These are phyloP conservation scores for Annona squamosa DNA, from an alignment of 164 flowering plant species.

Conservation along the genomic window DNA sequence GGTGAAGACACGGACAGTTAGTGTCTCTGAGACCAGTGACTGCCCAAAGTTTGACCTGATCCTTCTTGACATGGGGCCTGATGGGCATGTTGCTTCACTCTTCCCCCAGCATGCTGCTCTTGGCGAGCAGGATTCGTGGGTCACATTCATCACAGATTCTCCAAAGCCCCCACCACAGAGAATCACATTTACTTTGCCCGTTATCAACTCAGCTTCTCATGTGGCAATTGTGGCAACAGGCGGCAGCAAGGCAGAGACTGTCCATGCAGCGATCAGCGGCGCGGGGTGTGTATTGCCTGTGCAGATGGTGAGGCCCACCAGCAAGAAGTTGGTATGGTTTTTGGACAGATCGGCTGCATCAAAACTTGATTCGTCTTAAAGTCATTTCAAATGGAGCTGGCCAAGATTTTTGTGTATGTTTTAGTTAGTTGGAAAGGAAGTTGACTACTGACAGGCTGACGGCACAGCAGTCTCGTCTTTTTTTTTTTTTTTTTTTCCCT, in stretches of 20 bases:
- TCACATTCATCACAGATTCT: constrained; percentile 65
- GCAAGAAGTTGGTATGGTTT: constrained; percentile 73
- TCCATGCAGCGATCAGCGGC: constrained; percentile 39
- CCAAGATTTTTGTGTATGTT: constrained; percentile 21
- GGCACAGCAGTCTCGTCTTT: too few species aligned
- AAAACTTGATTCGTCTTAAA: constrained; percentile 29
- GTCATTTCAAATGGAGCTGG: constrained; percentile 17
- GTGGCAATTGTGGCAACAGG: constrained; percentile 66
- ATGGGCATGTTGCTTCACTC: constrained; percentile 68
- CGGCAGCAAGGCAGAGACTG: constrained; percentile 48
- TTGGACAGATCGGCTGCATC: constrained; percentile 60
- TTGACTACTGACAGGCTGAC: not conserved
- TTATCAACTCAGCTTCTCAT: constrained; percentile 70
- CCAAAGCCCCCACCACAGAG: constrained; percentile 78
- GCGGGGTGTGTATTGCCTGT: constrained; percentile 44
- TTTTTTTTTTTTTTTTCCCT: not conserved
- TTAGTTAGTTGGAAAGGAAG: constrained; percentile 16
- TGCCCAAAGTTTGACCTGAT: constrained; percentile 79
- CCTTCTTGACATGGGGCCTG: constrained; percentile 76
- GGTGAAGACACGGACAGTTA: constrained; percentile 49
- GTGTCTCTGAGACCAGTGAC: constrained; percentile 50
- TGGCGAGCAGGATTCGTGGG: constrained; percentile 54
- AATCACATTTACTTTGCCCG: constrained; percentile 77
- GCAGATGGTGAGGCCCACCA: constrained; percentile 43
- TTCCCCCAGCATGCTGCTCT: constrained; percentile 55